These are phyloP conservation scores for Dactylonectria macrodidyma DNA, from an alignment of 2,329 filamentous ascomycete species.

Conservation along the genomic window DNA sequence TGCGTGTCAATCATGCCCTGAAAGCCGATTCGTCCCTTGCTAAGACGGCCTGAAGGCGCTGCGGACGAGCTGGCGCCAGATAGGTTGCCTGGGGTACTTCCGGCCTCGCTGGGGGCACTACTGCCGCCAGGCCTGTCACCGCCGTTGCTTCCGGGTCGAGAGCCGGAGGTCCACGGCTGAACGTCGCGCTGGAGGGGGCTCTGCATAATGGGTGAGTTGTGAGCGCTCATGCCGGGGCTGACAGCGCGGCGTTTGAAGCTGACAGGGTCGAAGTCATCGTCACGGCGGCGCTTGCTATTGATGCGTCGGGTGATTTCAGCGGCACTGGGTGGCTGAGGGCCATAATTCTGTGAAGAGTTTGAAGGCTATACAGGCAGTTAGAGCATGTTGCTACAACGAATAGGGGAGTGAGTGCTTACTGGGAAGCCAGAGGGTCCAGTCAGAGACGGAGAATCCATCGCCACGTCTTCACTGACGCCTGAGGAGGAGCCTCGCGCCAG, in stretches of 20 bases:
- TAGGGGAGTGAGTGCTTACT: slow-evolving; percentile 40
- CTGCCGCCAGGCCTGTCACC: slow-evolving; percentile 67
- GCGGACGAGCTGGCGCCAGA: slow-evolving; percentile 50
- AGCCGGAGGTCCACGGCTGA: slow-evolving; percentile 81
- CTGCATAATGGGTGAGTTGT: slow-evolving; percentile 91
- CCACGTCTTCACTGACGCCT: slow-evolving; percentile 78
- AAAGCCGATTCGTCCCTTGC: slow-evolving; percentile 79
- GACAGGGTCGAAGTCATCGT: slow-evolving; percentile 90
- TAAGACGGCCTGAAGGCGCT: slow-evolving; percentile 62
- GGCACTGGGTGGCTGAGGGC: slow-evolving; percentile 70
- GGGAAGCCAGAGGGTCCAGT: slow-evolving; percentile 50
- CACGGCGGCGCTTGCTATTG: slow-evolving; percentile 85
- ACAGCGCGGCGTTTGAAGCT: slow-evolving; percentile 94
- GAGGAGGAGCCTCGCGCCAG: slow-evolving; percentile 73
- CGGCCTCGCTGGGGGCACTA: slow-evolving; percentile 67
- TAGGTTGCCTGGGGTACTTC: slow-evolving; percentile 54
- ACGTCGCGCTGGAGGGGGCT: slow-evolving; percentile 83
- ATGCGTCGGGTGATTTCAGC: slow-evolving; percentile 85
- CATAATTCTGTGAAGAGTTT: slow-evolving; percentile 47
- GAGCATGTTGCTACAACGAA: slow-evolving; percentile 5
- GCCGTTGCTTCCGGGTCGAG: slow-evolving; percentile 74
- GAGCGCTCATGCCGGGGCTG: slow-evolving; percentile 90
- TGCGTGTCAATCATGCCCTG: slow-evolving; percentile 98
- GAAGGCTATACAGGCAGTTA: slow-evolving; percentile 38
- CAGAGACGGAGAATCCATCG: slow-evolving; percentile 77